These are phyloP conservation scores for Debaryomyces sp. DNA, from an alignment of 1,139 yeast species.

Conservation along the genomic window DNA sequence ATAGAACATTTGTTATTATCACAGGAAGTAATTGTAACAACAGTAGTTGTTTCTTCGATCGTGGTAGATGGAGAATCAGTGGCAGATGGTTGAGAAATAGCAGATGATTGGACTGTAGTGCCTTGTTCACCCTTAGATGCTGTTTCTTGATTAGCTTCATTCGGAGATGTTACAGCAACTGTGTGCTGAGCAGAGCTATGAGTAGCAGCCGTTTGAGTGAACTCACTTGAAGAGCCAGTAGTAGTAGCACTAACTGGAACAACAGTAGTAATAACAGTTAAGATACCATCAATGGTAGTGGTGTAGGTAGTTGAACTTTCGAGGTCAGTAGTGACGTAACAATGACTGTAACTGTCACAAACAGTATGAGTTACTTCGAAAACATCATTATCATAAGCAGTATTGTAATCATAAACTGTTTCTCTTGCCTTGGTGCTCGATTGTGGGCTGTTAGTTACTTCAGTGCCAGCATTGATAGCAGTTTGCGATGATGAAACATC, in stretches of 20 bases:
- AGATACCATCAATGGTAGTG: conserved; percentile 42
- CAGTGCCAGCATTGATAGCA: conserved; percentile 6
- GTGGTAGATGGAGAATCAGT: conserved; percentile 11
- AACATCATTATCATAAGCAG: conserved; percentile 26
- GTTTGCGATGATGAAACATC: conserved; percentile 12
- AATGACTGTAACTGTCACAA: conserved; percentile 32
- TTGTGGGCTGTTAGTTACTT: not conserved
- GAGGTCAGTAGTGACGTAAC: conserved; percentile 40
- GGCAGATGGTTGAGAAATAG: not conserved
- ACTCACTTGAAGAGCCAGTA: conserved; percentile 7
- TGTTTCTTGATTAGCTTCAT: conserved; percentile 4
- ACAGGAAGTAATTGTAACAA: conserved; percentile 51
- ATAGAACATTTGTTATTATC: conserved; percentile 35
- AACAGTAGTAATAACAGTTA: conserved; percentile 38
- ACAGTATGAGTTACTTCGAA: conserved; percentile 36
- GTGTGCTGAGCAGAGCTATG: not conserved
- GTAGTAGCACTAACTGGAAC: conserved; percentile 13
- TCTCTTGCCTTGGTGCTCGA: conserved; percentile 18
- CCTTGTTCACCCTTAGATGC: not conserved
- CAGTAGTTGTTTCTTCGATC: conserved; percentile 20
- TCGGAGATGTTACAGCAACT: conserved; percentile 9
- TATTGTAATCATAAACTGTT: conserved; percentile 33
- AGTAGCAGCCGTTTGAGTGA: conserved; percentile 7
- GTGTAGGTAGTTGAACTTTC: conserved; percentile 39
- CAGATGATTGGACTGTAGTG: not conserved